Base-by-base conservation (phyloP, 352 stramenopile species). In the Phytophthora boehmeriae region DNA sequence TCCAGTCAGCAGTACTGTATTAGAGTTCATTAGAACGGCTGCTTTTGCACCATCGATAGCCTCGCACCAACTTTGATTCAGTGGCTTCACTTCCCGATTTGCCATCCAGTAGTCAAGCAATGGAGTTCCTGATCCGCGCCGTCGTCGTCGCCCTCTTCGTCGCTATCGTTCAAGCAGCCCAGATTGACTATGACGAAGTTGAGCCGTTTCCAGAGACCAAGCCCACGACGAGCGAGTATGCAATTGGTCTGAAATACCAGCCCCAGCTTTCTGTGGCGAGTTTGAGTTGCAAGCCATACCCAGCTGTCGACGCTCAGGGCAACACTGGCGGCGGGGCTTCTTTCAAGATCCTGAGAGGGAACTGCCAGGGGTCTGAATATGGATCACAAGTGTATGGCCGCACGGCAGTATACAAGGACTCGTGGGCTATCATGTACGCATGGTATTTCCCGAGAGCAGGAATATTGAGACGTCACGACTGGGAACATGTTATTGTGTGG, bases 381-480 rank as follows among this genome's bases (percentile, higher is more conserved):
- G 46, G 30, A 5, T 54, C 46, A 3, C 46, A 54, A 32, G 46
- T 54, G 6, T 54, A 30, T 22, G 30, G 46, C 30, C 46, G 46
- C n/a, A 23, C 30, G 9, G 27, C 28, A 8, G 28, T 17, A 34
- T 54, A 54, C 46, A 54, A 38, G 17, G 30, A 42, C 11, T 11
- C 16, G 9, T 54, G 32, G 32, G 47, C 43, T 10, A 50, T 50
- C 25, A 35, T 50, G 43, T 50, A 50, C 43, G 20, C 43, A 8
- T 50, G 43, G 32, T 54, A 54, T 34, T 54, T 54, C 34, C 47
- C 47, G 10, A 45, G 34, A 16, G 19, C 46, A 4, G 17, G 30
- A 10, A 6, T 30, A 6, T n/a, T 23, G n/a, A n/a, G n/a, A 19
- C 46, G 30, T 32, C 46, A 53, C 30, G n/a, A 53, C 8, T 53